Evolutionary conservation across 169 alveolate species (phyloP).

Genomic region (Babesia caballi): DNA sequence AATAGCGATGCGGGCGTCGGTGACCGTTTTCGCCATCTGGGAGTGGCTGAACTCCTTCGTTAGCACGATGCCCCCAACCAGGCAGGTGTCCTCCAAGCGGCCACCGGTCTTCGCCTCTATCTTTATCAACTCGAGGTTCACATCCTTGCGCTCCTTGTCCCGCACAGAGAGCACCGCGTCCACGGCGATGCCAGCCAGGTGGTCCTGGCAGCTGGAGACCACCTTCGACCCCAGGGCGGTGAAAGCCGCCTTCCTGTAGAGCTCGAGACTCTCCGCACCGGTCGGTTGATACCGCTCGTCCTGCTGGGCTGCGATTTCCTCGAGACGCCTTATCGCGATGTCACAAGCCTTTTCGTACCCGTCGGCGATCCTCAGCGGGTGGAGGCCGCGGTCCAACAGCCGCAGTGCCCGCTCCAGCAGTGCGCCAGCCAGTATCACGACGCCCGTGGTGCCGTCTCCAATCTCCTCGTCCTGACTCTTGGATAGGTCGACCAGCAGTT

Average conservation of each 20-base stretch:
- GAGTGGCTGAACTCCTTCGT: conserved; percentile 99
- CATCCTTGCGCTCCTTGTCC: conserved; percentile 95
- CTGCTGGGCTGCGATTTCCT: conserved; percentile 82
- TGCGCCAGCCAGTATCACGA: conserved; percentile 99
- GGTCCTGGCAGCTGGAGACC: conserved; percentile 88
- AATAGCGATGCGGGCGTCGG: conserved; percentile 95
- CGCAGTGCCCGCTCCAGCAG: conserved; percentile 91
- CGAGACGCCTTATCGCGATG: conserved; percentile 88
- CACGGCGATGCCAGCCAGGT: conserved; percentile 93
- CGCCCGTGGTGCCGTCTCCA: conserved; percentile 99
- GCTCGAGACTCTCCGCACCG: conserved; percentile 66
- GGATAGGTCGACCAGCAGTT: conserved; percentile 96
- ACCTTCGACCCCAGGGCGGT: conserved; percentile 98
- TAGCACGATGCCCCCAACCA: conserved; percentile 93
- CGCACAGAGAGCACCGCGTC: conserved; percentile 97
- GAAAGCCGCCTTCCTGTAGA: conserved; percentile 86
- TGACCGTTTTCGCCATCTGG: conserved; percentile 92
- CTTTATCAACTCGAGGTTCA: conserved; percentile 97
- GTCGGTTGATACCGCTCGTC: conserved; percentile 64
- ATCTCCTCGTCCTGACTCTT: conserved; percentile 98
- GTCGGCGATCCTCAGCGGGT: conserved; percentile 96
- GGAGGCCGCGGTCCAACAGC: conserved; percentile 95
- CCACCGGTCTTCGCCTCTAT: conserved; percentile 97
- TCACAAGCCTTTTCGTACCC: conserved; percentile 98
- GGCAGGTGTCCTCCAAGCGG: conserved; percentile 91